Evolutionary conservation across 225 moss, liverwort and hornwort species (phyloP), one percentile per base, ranked within the genome.

Genomic region (Lunularia cruciata): DNA sequence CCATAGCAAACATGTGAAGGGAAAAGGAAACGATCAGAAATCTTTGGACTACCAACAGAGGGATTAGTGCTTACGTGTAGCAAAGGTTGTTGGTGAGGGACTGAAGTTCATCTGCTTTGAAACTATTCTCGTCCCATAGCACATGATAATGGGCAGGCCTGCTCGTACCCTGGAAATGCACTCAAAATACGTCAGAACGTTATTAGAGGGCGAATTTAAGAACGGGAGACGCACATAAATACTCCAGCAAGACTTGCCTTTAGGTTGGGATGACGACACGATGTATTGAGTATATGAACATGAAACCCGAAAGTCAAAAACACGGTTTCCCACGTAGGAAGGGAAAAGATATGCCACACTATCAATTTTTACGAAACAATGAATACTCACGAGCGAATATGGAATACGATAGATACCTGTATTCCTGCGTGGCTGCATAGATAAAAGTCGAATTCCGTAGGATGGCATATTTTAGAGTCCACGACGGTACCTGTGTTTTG

Each of bases 361-460:
- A 40, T 40, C 40, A 40, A 40, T 6, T 40, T 6, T 40, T 40
- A 6, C 8, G 13, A 6, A 40, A 40, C 40, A 6, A 6, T 13
- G 40, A 6, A 3, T 3, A 15, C 47, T 0, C 0, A 93, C n/a
- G n/a, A n/a, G n/a, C n/a, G n/a, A n/a, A n/a, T n/a, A n/a, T n/a
- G n/a, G n/a, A 25, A 51, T 8, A 36, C 9, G 35, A 27, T 22
- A 47, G 8, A 30, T 7, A 65, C 95, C 92, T 95, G 95, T 62
- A 96, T 96, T 13, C 95, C 95, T 2, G 95, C 95, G 55, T 96
- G 95, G 65, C 95, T 96, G 61, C 95, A 96, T 8, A 96, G 78
- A 36, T 96, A 96, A 26, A 96, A 96, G 73, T 96, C 95, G 18
- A 96, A 96, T 38, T 96, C 95, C 0, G 95, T 96, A 1, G 95